phyloP scores from a whole-genome alignment of 495 filamentous ascomycete species.

The Tuber aestivum region DNA sequence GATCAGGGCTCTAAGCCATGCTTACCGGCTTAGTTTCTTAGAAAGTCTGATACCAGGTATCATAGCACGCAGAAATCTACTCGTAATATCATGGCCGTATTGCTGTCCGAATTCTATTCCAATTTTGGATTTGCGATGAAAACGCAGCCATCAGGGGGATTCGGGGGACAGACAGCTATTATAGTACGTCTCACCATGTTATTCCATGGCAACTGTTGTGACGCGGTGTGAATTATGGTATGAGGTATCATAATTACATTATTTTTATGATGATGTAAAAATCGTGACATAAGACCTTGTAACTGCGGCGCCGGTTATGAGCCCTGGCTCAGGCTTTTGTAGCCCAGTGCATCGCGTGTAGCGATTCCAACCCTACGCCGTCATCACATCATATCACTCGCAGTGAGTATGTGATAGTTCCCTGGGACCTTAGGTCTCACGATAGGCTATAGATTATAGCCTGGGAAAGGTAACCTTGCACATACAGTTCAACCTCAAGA shows the following conservation, averaged over 20 bases:
- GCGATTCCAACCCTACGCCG: neutral
- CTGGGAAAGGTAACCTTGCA: neutral
- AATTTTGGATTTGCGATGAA: neutral
- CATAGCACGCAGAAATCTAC: neutral
- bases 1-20: neutral
- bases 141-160: neutral
- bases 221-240: neutral
- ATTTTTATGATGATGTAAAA: neutral
- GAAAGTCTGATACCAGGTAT: neutral
- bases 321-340: no score
- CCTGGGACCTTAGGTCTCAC: neutral
- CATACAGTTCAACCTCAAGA: neutral
- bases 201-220: no score
- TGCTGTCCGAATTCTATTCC: neutral
- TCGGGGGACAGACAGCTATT: no score
- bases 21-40: neutral
- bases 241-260: neutral
- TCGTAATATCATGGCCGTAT: no score
- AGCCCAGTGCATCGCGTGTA: neutral
- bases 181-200: no score
- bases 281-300: neutral
- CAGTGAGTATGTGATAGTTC: neutral
- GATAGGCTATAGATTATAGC: neutral
- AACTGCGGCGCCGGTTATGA: neutral
- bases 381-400: neutral